Conservation (phyloP, 495 filamentous ascomycete genomes). For the Pyrenopolyporus hunteri region DNA sequence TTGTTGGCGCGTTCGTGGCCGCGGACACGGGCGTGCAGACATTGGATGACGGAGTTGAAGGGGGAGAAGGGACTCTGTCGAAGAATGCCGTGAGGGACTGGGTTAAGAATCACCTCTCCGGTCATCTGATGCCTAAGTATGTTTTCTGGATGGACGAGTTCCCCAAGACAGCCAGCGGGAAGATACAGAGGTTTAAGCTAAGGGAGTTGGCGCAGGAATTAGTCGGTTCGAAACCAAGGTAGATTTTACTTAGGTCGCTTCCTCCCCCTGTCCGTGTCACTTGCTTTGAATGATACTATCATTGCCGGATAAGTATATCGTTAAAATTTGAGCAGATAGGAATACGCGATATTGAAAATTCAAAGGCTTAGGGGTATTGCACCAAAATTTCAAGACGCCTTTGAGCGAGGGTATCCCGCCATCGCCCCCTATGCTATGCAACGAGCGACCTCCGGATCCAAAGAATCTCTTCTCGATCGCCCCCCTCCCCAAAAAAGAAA, state of each 20-base stretch:
- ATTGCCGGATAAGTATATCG: neutral
- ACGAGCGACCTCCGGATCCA: neutral
- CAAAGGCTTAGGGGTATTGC: neutral
- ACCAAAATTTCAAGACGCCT: conserved; percentile 21
- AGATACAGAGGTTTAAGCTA: conserved; percentile 95
- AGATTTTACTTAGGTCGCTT: neutral
- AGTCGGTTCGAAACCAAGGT: neutral
- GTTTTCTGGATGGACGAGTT: conserved; percentile 83
- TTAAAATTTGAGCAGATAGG: neutral
- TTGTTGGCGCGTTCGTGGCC: conserved; percentile 83
- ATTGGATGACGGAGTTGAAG: conserved; percentile 33
- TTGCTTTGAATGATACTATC: neutral
- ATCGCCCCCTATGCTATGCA: conserved; percentile 4
- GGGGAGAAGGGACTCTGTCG: conserved; percentile 38
- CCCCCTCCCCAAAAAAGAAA: neutral
- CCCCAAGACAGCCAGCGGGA: conserved; percentile 95
- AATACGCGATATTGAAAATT: conserved; percentile 9
- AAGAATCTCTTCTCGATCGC: neutral
- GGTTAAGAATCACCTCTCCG: conserved; percentile 73
- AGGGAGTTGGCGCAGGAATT: conserved; percentile 56
- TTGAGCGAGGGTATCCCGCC: conserved; percentile 27
- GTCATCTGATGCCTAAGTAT: conserved; percentile 85
- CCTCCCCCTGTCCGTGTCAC: too few relatives aligned
- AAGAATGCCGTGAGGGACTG: conserved; percentile 69
- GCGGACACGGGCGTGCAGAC: conserved; percentile 48